phyloP scores from a whole-genome alignment of 371 early-diverging fungal genomes.

The Syncephalastrum contaminatum region DNA sequence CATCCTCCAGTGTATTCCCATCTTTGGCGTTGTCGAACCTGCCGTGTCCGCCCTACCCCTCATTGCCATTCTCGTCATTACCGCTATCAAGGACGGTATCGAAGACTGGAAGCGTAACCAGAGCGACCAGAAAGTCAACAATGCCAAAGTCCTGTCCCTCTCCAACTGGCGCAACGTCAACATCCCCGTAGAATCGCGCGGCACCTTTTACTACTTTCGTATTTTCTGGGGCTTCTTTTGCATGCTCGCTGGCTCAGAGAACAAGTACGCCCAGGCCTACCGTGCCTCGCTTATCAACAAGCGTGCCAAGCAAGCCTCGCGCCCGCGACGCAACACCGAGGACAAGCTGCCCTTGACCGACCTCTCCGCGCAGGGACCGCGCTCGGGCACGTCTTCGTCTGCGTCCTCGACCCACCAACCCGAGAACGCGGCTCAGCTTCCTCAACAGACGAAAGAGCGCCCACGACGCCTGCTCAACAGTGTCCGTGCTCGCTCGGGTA shows the following conservation, averaged over 20 bases:
- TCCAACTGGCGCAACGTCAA: constrained; percentile 59
- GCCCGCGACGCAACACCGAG: constrained; percentile 8
- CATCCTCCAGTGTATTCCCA: constrained; percentile 78
- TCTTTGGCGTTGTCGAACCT: constrained; percentile 70
- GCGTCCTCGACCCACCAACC: constrained; percentile 7
- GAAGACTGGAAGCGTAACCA: constrained; percentile 93
- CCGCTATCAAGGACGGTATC: constrained; percentile 91
- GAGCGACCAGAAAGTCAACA: constrained; percentile 75
- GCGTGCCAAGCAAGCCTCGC: not conserved
- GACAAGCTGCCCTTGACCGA: constrained; percentile 21
- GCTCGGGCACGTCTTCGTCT: constrained; percentile 1
- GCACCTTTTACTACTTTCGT: constrained; percentile 23
- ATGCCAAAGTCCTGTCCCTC: constrained; percentile 47
- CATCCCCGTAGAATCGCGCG: constrained; percentile 23
- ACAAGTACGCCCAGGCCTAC: constrained; percentile 17
- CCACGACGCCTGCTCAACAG: constrained; percentile 19
- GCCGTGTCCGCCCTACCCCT: constrained; percentile 86
- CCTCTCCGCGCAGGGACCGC: not conserved
- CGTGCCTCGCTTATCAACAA: constrained; percentile 6
- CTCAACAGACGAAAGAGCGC: not conserved
- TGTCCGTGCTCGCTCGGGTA: constrained; percentile 41
- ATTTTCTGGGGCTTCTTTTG: constrained; percentile 34
- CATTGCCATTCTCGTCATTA: constrained; percentile 74
- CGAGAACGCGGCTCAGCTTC: not conserved
- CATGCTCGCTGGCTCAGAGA: constrained; percentile 23